A percentile compares a stretch with the other conserved stretches of the same genome.
Conservation (phyloP, 306 rosid genomes). For the Quercus agrifolia region DNA sequence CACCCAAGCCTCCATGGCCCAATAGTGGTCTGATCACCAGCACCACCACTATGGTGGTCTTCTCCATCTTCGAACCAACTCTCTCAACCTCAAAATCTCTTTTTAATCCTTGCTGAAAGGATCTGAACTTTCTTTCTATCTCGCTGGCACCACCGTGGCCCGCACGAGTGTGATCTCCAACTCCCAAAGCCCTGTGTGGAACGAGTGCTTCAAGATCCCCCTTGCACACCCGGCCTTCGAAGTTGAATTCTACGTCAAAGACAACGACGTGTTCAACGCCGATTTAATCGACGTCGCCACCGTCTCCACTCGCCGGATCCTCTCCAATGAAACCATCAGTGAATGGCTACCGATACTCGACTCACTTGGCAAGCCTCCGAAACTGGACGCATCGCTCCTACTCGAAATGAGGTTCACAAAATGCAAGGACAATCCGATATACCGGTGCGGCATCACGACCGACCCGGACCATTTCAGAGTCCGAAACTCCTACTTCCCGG, state of each 20-base stretch:
- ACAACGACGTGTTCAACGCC: conserved; percentile 86
- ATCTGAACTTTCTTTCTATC: background rate
- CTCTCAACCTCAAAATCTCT: too few relatives aligned
- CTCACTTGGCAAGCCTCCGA: conserved; percentile 76
- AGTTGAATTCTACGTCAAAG: conserved; percentile 77
- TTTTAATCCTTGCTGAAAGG: too few relatives aligned
- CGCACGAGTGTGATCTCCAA: conserved; percentile 82
- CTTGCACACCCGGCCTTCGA: conserved; percentile 72
- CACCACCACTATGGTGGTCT: too few relatives aligned
- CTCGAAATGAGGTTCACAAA: too few relatives aligned
- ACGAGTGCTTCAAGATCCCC: conserved; percentile 73
- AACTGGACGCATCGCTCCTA: conserved; percentile 41
- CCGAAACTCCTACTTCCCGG: too few relatives aligned
- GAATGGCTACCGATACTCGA: conserved; percentile 85
- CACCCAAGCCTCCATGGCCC: too few relatives aligned
- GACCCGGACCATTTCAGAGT: too few relatives aligned
- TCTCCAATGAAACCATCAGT: conserved; percentile 46
- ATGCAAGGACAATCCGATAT: too few relatives aligned
- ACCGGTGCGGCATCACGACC: too few relatives aligned
- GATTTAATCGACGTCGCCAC: conserved; percentile 73
- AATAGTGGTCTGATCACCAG: too few relatives aligned
- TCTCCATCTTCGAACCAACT: too few relatives aligned
- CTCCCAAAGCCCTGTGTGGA: conserved; percentile 68
- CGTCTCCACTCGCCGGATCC: conserved; percentile 49
- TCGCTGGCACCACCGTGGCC: conserved; percentile 81